These are phyloP conservation scores for Silene uniflora DNA, from an alignment of 148 eudicot species.

Conservation along the genomic window DNA sequence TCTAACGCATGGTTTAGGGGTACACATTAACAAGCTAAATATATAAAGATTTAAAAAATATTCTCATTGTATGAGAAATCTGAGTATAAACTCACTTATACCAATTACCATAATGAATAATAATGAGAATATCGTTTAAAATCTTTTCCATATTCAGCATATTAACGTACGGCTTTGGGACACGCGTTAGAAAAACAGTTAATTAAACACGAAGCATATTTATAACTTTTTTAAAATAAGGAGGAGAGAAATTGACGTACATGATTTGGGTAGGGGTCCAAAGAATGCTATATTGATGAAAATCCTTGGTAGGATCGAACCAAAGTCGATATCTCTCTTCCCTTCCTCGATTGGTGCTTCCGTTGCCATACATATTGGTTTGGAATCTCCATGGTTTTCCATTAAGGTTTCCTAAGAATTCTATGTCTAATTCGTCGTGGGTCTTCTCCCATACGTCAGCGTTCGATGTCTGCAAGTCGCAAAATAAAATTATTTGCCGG, in stretches of 20 bases:
- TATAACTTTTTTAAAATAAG: no score
- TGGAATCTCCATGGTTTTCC: conserved; percentile 80
- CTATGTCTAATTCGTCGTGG: conserved; percentile 71
- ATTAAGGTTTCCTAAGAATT: conserved; percentile 58
- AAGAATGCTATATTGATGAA: conserved; percentile 69
- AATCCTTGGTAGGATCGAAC: conserved; percentile 69
- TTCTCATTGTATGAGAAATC: no score
- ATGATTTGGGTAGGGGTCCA: conserved; percentile 61
- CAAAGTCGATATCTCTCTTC: conserved; percentile 69
- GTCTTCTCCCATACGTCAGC: conserved; percentile 58
- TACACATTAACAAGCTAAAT: no score
- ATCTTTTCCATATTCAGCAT: no score
- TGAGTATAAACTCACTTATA: no score
- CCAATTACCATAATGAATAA: no score
- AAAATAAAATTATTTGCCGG: neutral
- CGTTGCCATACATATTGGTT: conserved; percentile 71
- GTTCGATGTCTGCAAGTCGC: conserved; percentile 48
- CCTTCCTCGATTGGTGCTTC: conserved; percentile 64
- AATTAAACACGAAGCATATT: no score
- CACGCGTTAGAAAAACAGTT: no score
- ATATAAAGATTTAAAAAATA: no score
- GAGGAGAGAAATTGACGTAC: conserved; percentile 35
- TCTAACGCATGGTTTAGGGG: no score
- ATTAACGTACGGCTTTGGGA: no score
- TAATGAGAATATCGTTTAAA: no score